Evolutionary conservation across 1,284 basidiomycete species (phyloP).

Genomic region (Austroboletus novae-zelandiae): DNA sequence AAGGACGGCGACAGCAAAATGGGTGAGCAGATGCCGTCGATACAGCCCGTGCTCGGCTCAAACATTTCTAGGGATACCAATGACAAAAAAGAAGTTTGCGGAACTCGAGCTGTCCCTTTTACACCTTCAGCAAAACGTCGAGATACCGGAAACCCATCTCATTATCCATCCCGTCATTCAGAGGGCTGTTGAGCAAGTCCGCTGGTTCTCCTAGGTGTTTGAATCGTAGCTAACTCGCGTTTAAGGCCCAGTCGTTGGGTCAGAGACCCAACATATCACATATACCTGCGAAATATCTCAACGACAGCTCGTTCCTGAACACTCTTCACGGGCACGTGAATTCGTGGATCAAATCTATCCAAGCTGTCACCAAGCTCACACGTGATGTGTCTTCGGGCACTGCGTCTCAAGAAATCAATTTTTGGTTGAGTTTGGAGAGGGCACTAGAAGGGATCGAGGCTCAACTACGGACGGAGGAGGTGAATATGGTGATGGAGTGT

Average conservation of each 20-base stretch:
- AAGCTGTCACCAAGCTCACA: conserved; percentile 91
- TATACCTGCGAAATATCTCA: conserved; percentile 71
- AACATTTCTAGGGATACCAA: conserved; percentile 74
- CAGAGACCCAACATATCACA: conserved; percentile 73
- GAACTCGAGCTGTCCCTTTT: conserved; percentile 95
- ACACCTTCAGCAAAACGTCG: conserved; percentile 97
- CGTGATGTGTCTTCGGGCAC: conserved; percentile 95
- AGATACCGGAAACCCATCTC: conserved; percentile 96
- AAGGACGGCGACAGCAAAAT: conserved; percentile 86
- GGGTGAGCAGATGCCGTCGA: conserved; percentile 47
- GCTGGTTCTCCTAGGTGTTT: conserved; percentile 15
- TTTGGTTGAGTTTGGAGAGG: conserved; percentile 94
- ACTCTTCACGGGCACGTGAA: conserved; percentile 94
- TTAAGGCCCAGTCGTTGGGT: conserved; percentile 53
- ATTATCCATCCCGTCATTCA: conserved; percentile 90
- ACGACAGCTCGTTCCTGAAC: conserved; percentile 92
- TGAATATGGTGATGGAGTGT: conserved; percentile 93
- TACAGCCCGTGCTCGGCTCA: conserved; percentile 1
- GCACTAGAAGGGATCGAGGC: conserved; percentile 92
- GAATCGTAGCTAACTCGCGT: conserved; percentile 11
- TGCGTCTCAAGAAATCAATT: conserved; percentile 98
- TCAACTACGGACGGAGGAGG: conserved; percentile 90
- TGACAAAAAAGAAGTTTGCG: conserved; percentile 99
- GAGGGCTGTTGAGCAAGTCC: conserved; percentile 76
- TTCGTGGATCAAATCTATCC: conserved; percentile 97